Evolutionary conservation across 306 rosid genomes (phyloP).

Genomic region (Cyamopsis tetragonoloba): DNA sequence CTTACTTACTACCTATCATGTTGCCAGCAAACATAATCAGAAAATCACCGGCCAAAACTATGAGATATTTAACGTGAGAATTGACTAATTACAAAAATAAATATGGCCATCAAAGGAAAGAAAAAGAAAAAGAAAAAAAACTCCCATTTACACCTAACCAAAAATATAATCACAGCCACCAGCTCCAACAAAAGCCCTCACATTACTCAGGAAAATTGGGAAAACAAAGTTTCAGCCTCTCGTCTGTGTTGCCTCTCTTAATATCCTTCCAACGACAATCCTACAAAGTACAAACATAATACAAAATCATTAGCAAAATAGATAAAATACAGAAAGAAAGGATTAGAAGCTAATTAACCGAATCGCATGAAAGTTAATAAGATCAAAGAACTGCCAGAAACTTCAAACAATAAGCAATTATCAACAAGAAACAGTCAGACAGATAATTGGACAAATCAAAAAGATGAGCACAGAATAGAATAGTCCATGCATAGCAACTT

Average conservation of each 20-base stretch:
- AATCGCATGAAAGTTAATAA: neutral
- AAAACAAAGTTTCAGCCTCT: conserved; percentile 5
- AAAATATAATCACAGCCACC: conserved; percentile 33
- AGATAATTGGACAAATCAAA: neutral
- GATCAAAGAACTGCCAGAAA: neutral
- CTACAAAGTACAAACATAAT: conserved; percentile 53
- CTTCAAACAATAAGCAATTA: neutral
- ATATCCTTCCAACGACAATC: conserved; percentile 22
- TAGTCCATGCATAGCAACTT: conserved; percentile 7
- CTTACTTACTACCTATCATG: neutral
- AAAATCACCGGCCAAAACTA: conserved; percentile 22
- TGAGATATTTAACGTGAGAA: conserved; percentile 6
- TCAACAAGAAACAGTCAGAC: neutral
- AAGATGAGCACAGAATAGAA: neutral
- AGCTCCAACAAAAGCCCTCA: conserved; percentile 15
- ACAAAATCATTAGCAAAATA: conserved; percentile 12
- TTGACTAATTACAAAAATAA: conserved; percentile 48
- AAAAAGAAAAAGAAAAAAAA: neutral
- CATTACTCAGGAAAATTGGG: conserved; percentile 16
- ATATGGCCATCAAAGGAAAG: conserved; percentile 24
- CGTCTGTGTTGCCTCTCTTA: conserved; percentile 19
- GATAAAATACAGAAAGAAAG: neutral
- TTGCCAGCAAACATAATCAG: neutral
- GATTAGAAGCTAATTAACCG: neutral
- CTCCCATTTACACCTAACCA: conserved; percentile 24